Evolutionary conservation across 176 grass and related monocot genomes (phyloP), one percentile per base, ranked within the genome.

Genomic region (Elymus sibiricus): DNA sequence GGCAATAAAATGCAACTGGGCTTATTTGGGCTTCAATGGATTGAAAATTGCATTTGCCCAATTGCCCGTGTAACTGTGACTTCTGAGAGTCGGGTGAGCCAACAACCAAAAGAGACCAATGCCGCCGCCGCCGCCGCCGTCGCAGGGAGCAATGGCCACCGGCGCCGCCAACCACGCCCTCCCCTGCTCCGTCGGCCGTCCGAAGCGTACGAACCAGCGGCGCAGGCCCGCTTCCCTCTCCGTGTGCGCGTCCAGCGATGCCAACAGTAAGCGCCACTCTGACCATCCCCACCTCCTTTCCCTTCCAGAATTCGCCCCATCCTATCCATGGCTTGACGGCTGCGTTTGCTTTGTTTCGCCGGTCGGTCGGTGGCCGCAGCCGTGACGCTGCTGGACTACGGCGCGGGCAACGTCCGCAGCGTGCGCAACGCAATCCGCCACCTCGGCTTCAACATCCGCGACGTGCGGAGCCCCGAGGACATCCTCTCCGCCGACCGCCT

Each of bases 351-450:
- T 42, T 77, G 69, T 55, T 64, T 76, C 61, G 78, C 82, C 9
- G 66, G 77, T 43, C 67, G 61, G 27, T 35, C 28, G 56, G 40
- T 51, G 14, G 5, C 26, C 26, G 17, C 61, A 80, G 97, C 92
- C 15, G 92, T 98, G 47, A 99, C 92, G 1, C 84, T 99, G 42
- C 88, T 99, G 10, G 97, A 99, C 86, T 99, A 99, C 46, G 94
- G 97, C 11, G 97, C 97, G 15, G 94, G 94, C 7, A 99, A 99
- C 72, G 94, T 96, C 17, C 90, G 97, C 32, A 99, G 97, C 70
- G 51, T 99, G 65, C 97, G 94, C 42, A 99, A 99, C 29, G 97
- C 97, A 64, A 96, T 99, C 80, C 86, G 85, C 74, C 78, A 94
- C 84, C 88, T 98, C 26, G 97, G 97, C 24, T 94, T 94, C 86